phyloP scores from a whole-genome alignment of 805 yeast genomes.

The Kazachstania viticola region DNA sequence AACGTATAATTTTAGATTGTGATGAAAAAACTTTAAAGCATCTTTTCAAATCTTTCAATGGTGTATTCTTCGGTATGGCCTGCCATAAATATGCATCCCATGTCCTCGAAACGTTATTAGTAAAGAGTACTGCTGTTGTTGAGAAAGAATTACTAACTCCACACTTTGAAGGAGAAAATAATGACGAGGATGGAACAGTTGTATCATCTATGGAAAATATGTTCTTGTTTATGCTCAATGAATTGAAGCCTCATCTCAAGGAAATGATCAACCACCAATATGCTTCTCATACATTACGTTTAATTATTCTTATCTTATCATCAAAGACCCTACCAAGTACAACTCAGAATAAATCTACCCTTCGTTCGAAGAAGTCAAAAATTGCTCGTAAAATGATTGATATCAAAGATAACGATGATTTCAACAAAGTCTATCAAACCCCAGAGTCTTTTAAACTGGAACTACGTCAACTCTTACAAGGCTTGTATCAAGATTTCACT shows the following conservation, averaged over 20 bases:
- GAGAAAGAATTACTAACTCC: conserved; percentile 58
- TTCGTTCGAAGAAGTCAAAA: conserved; percentile 74
- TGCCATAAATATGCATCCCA: conserved; percentile 90
- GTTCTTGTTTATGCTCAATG: conserved; percentile 53
- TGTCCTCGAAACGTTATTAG: conserved; percentile 76
- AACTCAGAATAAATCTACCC: conserved; percentile 52
- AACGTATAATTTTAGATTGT: conserved; percentile 64
- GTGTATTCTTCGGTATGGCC: conserved; percentile 66
- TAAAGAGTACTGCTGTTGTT: conserved; percentile 58
- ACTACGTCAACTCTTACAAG: conserved; percentile 37
- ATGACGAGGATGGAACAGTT: conserved; percentile 28
- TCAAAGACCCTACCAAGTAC: conserved; percentile 74
- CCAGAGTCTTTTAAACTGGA: conserved; percentile 60
- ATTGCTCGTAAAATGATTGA: conserved; percentile 91
- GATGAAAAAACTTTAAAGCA: conserved; percentile 52
- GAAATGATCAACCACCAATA: conserved; percentile 64
- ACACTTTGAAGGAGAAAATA: conserved; percentile 25
- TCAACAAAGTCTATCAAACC: conserved; percentile 51
- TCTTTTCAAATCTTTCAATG: conserved; percentile 54
- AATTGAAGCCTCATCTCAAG: conserved; percentile 46
- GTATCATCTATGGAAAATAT: conserved; percentile 52
- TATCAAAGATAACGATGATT: conserved; percentile 66
- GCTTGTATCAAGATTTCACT: conserved; percentile 27
- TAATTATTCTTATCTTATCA: conserved; percentile 56
- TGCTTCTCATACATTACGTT: conserved; percentile 78